Evolutionary conservation across 2,329 filamentous ascomycete genomes (phyloP), one percentile per base, ranked within the genome.

Genomic region (Fusarium robinianum): DNA sequence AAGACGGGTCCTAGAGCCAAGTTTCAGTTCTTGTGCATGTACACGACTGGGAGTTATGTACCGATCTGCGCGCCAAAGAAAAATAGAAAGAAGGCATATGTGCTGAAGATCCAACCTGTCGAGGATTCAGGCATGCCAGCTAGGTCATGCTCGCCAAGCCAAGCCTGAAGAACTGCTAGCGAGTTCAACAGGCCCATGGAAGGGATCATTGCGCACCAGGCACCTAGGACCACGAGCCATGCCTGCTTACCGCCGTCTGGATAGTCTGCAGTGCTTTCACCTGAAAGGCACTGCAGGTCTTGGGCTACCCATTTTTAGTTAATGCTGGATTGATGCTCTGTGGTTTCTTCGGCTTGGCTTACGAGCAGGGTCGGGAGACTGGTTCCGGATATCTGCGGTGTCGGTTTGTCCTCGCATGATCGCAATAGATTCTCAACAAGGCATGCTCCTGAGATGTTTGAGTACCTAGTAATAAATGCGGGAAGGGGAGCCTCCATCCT

Each of bases 61-160:
- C 64, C 86, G 30, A 87, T 79, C 57, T 87, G 83, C 1, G 88
- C 76, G 7, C 85, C 85, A 33, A 84, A 81, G 59, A 88, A 84
- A 63, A 88, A 87, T 10, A 83, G 74, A 21, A 89, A 72, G 60
- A 88, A 89, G 16, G 82, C 75, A 57, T 86, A 89, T 37, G 87
- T 71, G 53, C 81, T 80, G 51, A 88, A 86, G 42, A 90, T 86
- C 86, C 87, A 90, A 2, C 83, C 84, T n/a, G n/a, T n/a, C n/a
- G 24, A 85, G 11, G 79, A 78, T 27, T 81, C 77, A 23, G 71
- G 75, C 52, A 85, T 79, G 9, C 73, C 67, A 7, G 69, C 67
- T 7, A 90, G 70, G 48, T 88, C 81, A 56, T 89, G 71, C 11
- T 72, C 75, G 25, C 76, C 71, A 17, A 88, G 71, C 64, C 87